These are phyloP conservation scores for Penicillium sp. DNA, from an alignment of 2,329 filamentous ascomycete genomes.

Conservation along the genomic window DNA sequence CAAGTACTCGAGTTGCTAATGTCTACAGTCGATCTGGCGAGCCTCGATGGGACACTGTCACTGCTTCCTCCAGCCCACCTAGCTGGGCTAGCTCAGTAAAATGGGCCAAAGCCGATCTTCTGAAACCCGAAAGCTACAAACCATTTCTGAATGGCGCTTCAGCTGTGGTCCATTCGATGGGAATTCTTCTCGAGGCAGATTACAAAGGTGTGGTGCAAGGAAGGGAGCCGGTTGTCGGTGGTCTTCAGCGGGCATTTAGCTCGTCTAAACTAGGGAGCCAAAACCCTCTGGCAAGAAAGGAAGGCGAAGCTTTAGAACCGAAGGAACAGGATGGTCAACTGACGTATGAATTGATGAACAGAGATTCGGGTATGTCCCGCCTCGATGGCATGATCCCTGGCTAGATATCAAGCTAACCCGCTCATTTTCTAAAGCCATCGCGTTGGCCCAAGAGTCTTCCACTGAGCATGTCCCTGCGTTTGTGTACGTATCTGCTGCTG, in stretches of 20 bases:
- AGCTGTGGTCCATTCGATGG: conserved; percentile 90
- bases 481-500: conserved; percentile 83
- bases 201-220: conserved; percentile 91
- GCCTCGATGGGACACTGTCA: conserved; percentile 75
- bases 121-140: conserved; percentile 73
- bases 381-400: not conserved
- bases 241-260: conserved; percentile 72
- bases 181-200: conserved; percentile 91
- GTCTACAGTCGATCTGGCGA: conserved; percentile 74
- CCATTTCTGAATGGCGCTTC: conserved; percentile 69
- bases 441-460: conserved; percentile 70
- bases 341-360: conserved; percentile 97
- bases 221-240: conserved; percentile 71
- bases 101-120: conserved; percentile 84
- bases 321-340: conserved; percentile 67
- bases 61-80: conserved; percentile 64
- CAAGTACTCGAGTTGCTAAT: not conserved
- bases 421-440: conserved; percentile 54
- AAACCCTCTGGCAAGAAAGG: conserved; percentile 62
- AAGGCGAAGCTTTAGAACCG: conserved; percentile 57
- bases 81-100: conserved; percentile 74
- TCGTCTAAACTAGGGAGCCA: conserved; percentile 55
- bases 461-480: conserved; percentile 62
- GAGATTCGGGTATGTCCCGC: conserved; percentile 60
- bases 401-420: conserved; percentile 5